These are phyloP conservation scores for Globisporangium perplexum DNA, from an alignment of 352 stramenopile genomes.

Conservation along the genomic window DNA sequence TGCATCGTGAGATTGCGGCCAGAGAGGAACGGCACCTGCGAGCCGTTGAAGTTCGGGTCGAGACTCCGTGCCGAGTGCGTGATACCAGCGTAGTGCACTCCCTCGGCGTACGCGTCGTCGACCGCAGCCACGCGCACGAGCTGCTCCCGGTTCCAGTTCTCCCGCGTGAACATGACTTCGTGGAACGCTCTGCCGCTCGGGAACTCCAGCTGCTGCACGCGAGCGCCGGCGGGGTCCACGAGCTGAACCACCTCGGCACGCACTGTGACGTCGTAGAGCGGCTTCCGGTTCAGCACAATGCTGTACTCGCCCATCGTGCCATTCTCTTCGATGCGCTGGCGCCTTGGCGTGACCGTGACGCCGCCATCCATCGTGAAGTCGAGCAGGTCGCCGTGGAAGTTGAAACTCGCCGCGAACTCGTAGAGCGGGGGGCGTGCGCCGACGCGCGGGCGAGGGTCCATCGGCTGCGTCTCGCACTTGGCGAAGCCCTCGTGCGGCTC, in stretches of 20 bases:
- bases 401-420: constrained; percentile 52
- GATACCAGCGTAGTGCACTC: constrained; percentile 54
- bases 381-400: constrained; percentile 43
- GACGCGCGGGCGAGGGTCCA: constrained; percentile 29
- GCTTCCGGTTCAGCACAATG: constrained; percentile 62
- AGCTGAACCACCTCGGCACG: constrained; percentile 34
- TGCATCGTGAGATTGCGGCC: constrained; percentile 53
- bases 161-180: constrained; percentile 33
- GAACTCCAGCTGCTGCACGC: constrained; percentile 42
- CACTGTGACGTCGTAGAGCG: constrained; percentile 41
- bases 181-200: constrained; percentile 9
- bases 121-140: constrained; percentile 44
- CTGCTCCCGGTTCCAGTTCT: constrained; percentile 71
- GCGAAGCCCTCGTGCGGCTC: constrained; percentile 35
- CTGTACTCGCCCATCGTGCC: constrained; percentile 47
- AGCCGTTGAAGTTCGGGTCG: constrained; percentile 52
- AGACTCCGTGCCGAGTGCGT: constrained; percentile 33
- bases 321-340: constrained; percentile 46
- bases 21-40: constrained; percentile 52
- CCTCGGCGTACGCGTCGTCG: constrained; percentile 53
- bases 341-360: constrained; percentile 40
- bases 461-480: constrained; percentile 47
- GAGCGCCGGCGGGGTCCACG: constrained; percentile 15
- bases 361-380: constrained; percentile 72
- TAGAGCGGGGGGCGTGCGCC: constrained; percentile 24